Conservation (phyloP, 305 asterid genomes). For the Fraxinus ornus region DNA sequence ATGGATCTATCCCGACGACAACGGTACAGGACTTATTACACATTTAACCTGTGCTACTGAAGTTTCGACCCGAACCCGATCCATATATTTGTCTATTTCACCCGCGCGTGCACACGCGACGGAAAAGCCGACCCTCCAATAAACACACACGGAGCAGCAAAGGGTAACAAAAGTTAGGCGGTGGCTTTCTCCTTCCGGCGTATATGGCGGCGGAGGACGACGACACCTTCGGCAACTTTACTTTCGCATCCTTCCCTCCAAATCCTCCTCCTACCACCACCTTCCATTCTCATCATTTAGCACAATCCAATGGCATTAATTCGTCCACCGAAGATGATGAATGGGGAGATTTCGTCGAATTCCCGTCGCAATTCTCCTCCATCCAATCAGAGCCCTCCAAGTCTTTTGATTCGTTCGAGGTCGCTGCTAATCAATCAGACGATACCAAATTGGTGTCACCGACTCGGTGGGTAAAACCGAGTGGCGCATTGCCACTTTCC, state of each 20-base stretch:
- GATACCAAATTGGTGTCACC: slow-evolving; percentile 19
- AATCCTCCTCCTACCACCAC: neutral
- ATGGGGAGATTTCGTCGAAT: slow-evolving; percentile 79
- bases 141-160: neutral
- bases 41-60: neutral
- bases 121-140: neutral
- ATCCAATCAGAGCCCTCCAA: slow-evolving; percentile 36
- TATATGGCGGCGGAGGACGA: slow-evolving; percentile 56
- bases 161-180: neutral
- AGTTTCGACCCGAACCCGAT: neutral
- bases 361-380: slow-evolving; percentile 33
- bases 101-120: neutral
- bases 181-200: slow-evolving; percentile 31
- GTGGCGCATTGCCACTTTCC: slow-evolving; percentile 78
- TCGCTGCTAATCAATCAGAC: neutral
- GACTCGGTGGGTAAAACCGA: slow-evolving; percentile 51
- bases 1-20: neutral
- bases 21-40: neutral
- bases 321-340: slow-evolving; percentile 53
- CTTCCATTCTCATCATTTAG: slow-evolving; percentile 17
- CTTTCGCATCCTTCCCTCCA: slow-evolving; percentile 48
- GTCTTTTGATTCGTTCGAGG: slow-evolving; percentile 28
- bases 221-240: slow-evolving; percentile 69
- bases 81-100: neutral
- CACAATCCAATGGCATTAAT: slow-evolving; percentile 21